A percentile compares a stretch with the other conserved stretches of the same genome.
Evolutionary conservation across 2,329 filamentous ascomycete species (phyloP).

Genomic region (Nigrospora osmanthi): DNA sequence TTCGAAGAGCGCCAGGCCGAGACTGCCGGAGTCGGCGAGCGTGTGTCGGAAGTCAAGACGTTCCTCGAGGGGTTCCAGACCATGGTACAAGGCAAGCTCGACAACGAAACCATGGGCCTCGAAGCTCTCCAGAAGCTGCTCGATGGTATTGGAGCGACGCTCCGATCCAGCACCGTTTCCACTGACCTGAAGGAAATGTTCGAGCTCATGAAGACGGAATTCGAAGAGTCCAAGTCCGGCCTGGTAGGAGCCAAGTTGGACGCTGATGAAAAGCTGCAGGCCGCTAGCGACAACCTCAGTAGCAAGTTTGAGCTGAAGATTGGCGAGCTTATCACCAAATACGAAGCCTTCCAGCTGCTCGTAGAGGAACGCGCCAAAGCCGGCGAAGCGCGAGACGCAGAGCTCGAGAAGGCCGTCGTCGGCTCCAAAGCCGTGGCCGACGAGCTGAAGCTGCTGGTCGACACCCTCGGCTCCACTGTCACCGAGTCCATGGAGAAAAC

Average conservation of each 20-base stretch:
- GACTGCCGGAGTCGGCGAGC: constrained; percentile 68
- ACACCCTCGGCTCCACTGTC: constrained; percentile 73
- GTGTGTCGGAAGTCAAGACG: constrained; percentile 69
- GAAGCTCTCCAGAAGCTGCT: constrained; percentile 66
- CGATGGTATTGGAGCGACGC: constrained; percentile 56
- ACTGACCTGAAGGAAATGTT: constrained; percentile 65
- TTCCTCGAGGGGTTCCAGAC: constrained; percentile 74
- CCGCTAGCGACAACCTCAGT: constrained; percentile 44
- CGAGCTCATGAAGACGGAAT: constrained; percentile 73
- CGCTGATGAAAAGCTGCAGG: constrained; percentile 67
- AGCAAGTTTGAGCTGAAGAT: constrained; percentile 58
- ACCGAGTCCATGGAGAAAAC: constrained; percentile 81
- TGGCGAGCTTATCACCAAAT: constrained; percentile 73
- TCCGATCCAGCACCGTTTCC: constrained; percentile 47
- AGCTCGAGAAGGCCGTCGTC: constrained; percentile 66
- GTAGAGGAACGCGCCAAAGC: constrained; percentile 68
- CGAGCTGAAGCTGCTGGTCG: constrained; percentile 78
- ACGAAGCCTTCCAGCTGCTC: constrained; percentile 73
- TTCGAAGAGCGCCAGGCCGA: constrained; percentile 81
- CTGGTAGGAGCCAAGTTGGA: constrained; percentile 77
- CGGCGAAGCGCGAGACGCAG: constrained; percentile 63
- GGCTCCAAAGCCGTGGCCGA: constrained; percentile 75
- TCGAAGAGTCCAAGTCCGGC: constrained; percentile 77
- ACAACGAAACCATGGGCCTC: constrained; percentile 64
- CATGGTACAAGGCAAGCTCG: constrained; percentile 67